These are phyloP conservation scores for Ammopiptanthus mongolicus DNA, from an alignment of 306 rosid species.

Conservation along the genomic window DNA sequence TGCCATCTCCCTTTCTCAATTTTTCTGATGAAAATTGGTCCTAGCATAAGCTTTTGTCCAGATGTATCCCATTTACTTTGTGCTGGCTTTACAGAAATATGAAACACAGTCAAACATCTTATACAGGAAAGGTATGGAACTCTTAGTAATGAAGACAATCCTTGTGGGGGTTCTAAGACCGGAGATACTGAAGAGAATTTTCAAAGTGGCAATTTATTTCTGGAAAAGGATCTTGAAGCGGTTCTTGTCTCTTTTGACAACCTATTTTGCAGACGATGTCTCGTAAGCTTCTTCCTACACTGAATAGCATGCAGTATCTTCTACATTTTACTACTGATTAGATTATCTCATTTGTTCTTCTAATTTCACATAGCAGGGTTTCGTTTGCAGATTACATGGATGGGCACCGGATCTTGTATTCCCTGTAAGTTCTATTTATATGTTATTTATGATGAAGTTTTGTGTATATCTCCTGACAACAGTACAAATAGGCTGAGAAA, in stretches of 20 bases:
- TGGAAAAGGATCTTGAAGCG: slow-evolving; percentile 90
- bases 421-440: slow-evolving; percentile 58
- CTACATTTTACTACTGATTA: not conserved
- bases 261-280: slow-evolving; percentile 95
- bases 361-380: slow-evolving; percentile 52
- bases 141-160: slow-evolving; percentile 49
- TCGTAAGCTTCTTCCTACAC: slow-evolving; percentile 45
- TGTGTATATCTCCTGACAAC: not conserved
- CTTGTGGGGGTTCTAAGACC: slow-evolving; percentile 44
- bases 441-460: slow-evolving; percentile 1
- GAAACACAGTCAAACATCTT: slow-evolving; percentile 91
- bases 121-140: slow-evolving; percentile 91
- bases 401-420: slow-evolving; percentile 97
- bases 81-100: slow-evolving; percentile 97
- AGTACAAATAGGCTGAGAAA: slow-evolving; percentile 71
- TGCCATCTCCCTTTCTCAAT: slow-evolving; percentile 24
- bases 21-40: slow-evolving; percentile 55
- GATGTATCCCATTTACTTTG: slow-evolving; percentile 85
- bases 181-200: slow-evolving; percentile 49
- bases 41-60: slow-evolving; percentile 69
- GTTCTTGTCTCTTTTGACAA: slow-evolving; percentile 97
- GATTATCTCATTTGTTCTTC: slow-evolving; percentile 11
- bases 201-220: slow-evolving; percentile 53
- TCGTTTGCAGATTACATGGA: slow-evolving; percentile 96
- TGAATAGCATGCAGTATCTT: slow-evolving; percentile 12